Evolutionary conservation across 768 basidiomycete species (phyloP), one percentile per base, ranked within the genome.

Genomic region (Kwoniella botswanensis): DNA sequence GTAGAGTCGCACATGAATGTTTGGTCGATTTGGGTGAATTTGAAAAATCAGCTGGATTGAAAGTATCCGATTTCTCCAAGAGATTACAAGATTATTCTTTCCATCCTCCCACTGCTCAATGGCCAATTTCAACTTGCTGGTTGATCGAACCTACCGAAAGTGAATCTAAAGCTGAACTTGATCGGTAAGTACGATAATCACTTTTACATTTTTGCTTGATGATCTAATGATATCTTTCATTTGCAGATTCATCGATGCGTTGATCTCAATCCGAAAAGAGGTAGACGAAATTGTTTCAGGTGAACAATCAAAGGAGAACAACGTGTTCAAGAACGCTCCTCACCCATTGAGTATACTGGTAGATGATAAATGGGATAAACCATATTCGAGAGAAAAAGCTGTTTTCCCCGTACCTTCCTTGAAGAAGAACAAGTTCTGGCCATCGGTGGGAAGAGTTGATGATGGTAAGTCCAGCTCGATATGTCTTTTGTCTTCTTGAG

Each of bases 131-230:
- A 21, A 97, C 96, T 1, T 80, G 79, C 63, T 80, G 79, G 79
- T 79, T 97, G 63, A 97, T 98, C 72, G 96, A 98, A 84, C 96
- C 96, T 6, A 98, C 96, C 2, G 96, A 98, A 84, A 95, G 93
- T 0, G 96, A 98, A 85, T 89, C 92, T 0, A 87, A 97, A 35
- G 92, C 94, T 71, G 96, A 98, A 83, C 88, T 98, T 63, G 93
- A 98, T 79, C 88, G 91, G 89, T 92, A 71, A 58, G 85, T 74
- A 24, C 24, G 7, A 46, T 54, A 50, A 10, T 42, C 12, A 26
- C 26, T 46, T 1, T 26, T 26, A 42, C 13, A 53, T 42, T 71
- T 50, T 63, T 63, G 26, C 17, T 15, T 13, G 12, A 60, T 12
- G 5, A n/a, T 54, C 57, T 24, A 57, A 44, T 12, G 12, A 6